phyloP scores from a whole-genome alignment of 1,284 basidiomycete genomes.

The Pseudozyma thailandica region DNA sequence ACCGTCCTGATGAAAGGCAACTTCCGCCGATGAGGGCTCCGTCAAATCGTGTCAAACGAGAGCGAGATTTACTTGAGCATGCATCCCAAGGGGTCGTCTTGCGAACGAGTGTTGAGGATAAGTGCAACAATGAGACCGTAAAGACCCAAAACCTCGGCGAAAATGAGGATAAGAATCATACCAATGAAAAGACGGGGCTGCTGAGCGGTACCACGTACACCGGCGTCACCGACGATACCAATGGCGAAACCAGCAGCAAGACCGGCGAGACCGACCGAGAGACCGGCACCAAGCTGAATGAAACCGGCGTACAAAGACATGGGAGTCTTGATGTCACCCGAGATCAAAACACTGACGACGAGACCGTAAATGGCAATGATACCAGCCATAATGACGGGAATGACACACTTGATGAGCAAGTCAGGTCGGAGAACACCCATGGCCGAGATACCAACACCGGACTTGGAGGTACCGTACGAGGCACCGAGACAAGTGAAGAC shows the following conservation, averaged over 20 bases:
- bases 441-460: slow-evolving; percentile 97
- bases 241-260: slow-evolving; percentile 98
- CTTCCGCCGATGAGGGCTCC: not conserved
- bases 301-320: slow-evolving; percentile 82
- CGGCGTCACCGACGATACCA: slow-evolving; percentile 92
- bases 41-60: not conserved
- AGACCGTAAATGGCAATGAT: slow-evolving; percentile 82
- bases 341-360: slow-evolving; percentile 72
- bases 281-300: slow-evolving; percentile 91
- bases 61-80: slow-evolving; percentile 37
- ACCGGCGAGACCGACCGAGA: slow-evolving; percentile 90
- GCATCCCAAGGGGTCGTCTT: slow-evolving; percentile 58
- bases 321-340: slow-evolving; percentile 70
- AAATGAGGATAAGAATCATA: slow-evolving; percentile 79
- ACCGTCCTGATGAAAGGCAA: not conserved
- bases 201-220: slow-evolving; percentile 70
- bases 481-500: slow-evolving; percentile 97
- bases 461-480: slow-evolving; percentile 95
- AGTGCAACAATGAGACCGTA: slow-evolving; percentile 89
- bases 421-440: slow-evolving; percentile 95
- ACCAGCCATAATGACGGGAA: slow-evolving; percentile 99
- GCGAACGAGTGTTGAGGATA: slow-evolving; percentile 78
- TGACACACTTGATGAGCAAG: slow-evolving; percentile 97
- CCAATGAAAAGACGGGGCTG: slow-evolving; percentile 91
- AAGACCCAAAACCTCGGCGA: slow-evolving; percentile 90